Evolutionary conservation across 768 basidiomycete genomes (phyloP).

Genomic region (Xerocomellus chrysenteron): DNA sequence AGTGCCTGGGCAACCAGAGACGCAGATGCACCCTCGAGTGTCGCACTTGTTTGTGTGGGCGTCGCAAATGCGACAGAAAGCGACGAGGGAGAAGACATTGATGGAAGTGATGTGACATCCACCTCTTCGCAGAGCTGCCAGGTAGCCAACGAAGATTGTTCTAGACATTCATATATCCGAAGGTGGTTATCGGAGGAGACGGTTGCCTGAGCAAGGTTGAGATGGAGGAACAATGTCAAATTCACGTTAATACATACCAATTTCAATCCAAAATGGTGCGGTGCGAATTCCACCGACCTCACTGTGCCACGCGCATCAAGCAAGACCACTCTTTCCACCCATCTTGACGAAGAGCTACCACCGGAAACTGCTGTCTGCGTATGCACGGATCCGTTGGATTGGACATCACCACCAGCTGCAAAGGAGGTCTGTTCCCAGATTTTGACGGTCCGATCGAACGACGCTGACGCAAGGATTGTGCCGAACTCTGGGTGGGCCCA

Average conservation of each 20-base stretch:
- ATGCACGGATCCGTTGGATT: constrained; percentile 24
- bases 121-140: constrained; percentile 79
- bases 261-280: constrained; percentile 85
- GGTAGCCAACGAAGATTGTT: constrained; percentile 63
- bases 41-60: constrained; percentile 61
- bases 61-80: constrained; percentile 66
- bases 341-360: constrained; percentile 44
- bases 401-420: constrained; percentile 27
- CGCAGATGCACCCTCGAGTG: constrained; percentile 53
- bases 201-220: constrained; percentile 56
- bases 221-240: neutral
- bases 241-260: constrained; percentile 50
- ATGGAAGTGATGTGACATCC: constrained; percentile 62
- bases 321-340: constrained; percentile 73
- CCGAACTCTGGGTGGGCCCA: constrained; percentile 97
- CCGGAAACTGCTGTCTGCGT: constrained; percentile 8
- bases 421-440: constrained; percentile 76
- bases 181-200: constrained; percentile 87
- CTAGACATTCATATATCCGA: constrained; percentile 88
- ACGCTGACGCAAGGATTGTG: constrained; percentile 79
- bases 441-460: constrained; percentile 89
- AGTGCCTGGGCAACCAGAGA: constrained; percentile 65
- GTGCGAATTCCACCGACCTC: constrained; percentile 82
- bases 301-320: constrained; percentile 86
- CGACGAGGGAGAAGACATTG: constrained; percentile 39